phyloP scores from a whole-genome alignment of 2,329 filamentous ascomycete genomes.

The Elsinoe australis region DNA sequence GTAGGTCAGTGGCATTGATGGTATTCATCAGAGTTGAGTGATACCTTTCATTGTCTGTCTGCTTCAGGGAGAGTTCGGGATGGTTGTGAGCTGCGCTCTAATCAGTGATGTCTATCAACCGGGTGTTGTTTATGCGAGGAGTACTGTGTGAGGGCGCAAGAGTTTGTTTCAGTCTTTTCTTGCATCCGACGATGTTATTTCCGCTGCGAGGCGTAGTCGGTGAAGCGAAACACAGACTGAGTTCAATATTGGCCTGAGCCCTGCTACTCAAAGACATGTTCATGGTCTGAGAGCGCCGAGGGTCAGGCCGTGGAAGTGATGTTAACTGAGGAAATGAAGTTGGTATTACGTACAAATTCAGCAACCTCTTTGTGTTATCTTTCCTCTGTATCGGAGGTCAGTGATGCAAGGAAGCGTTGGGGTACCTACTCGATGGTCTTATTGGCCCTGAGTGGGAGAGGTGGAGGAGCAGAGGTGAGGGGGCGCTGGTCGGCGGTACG shows the following conservation, averaged over 20 bases:
- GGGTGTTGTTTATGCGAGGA: too few species aligned
- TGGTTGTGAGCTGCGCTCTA: too few species aligned
- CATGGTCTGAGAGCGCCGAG: not conserved
- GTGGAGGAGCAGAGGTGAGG: not conserved
- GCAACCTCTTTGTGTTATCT: not conserved
- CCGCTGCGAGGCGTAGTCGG: too few species aligned
- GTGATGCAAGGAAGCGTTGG: not conserved
- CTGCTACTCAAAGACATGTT: not conserved
- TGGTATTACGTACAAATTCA: not conserved
- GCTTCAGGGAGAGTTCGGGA: too few species aligned
- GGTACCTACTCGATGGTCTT: not conserved
- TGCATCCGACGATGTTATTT: too few species aligned
- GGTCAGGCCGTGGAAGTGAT: not conserved
- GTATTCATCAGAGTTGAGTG: too few species aligned
- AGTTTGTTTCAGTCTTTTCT: too few species aligned
- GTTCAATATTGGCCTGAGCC: not conserved
- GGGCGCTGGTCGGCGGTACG: constrained; percentile 3
- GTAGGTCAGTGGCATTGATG: too few species aligned
- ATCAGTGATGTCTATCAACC: too few species aligned
- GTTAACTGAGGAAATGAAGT: not conserved
- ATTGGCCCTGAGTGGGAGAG: not conserved
- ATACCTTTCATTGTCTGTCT: too few species aligned
- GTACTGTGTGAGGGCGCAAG: too few species aligned
- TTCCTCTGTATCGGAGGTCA: constrained; percentile 2
- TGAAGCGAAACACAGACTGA: too few species aligned